Evolutionary conservation across 2,329 filamentous ascomycete species (phyloP).

Genomic region (Alternaria rosae): DNA sequence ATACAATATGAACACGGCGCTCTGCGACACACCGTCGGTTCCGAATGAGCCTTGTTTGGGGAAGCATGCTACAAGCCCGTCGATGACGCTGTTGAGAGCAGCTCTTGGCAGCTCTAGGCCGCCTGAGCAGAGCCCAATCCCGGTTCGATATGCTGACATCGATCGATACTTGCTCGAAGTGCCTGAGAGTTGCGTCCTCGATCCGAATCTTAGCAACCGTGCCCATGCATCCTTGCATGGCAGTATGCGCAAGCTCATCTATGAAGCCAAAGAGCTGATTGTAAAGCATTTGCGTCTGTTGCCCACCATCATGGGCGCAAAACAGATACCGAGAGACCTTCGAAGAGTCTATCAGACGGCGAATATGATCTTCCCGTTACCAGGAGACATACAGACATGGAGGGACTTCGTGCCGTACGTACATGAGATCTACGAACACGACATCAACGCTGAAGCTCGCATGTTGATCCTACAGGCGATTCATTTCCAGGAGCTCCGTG

Average conservation of each 20-base stretch:
- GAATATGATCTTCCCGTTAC: neutral
- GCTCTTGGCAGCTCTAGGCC: neutral
- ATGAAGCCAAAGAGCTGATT: slow-evolving; percentile 7
- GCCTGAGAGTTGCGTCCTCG: neutral
- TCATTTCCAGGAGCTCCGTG: slow-evolving; percentile 9
- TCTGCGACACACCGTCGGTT: neutral
- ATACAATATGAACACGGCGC: neutral
- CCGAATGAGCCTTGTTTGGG: neutral
- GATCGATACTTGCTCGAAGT: slow-evolving; percentile 6
- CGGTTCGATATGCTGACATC: slow-evolving; percentile 5
- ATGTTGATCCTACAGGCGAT: slow-evolving; percentile 13
- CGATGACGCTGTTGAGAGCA: neutral
- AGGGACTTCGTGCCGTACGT: neutral
- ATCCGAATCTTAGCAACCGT: neutral
- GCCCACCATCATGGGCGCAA: slow-evolving; percentile 9
- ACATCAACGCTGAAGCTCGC: neutral
- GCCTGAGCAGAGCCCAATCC: neutral
- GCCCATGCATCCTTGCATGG: neutral
- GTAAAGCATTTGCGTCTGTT: neutral
- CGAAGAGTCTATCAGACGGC: neutral
- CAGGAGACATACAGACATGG: neutral
- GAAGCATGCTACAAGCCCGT: neutral
- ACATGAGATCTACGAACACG: neutral
- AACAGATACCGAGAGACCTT: slow-evolving; percentile 7
- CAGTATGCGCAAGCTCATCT: slow-evolving; percentile 1